phyloP scores from a whole-genome alignment of 2,329 filamentous ascomycete genomes.

The Myotisia sp. region DNA sequence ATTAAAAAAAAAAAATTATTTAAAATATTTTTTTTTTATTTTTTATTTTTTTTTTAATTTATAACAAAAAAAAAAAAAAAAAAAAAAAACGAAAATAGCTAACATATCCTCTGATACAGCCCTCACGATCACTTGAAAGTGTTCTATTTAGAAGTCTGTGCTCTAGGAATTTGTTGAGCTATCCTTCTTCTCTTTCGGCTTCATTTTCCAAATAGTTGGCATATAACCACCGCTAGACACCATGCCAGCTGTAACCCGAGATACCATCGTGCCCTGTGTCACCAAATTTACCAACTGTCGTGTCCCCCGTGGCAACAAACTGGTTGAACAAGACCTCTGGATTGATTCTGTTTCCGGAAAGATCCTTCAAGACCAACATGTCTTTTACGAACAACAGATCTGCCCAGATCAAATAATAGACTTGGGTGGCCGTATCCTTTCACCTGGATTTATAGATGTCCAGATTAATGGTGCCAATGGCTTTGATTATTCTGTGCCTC shows the following conservation, averaged over 20 bases:
- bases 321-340: slow-evolving; percentile 75
- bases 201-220: no score
- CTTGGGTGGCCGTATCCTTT: slow-evolving; percentile 66
- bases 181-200: no score
- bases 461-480: slow-evolving; percentile 88
- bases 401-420: slow-evolving; percentile 61
- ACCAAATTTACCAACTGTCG: slow-evolving; percentile 85
- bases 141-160: no score
- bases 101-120: no score
- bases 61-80: no score
- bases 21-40: no score
- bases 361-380: slow-evolving; percentile 56
- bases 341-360: slow-evolving; percentile 68
- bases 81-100: no score
- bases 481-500: slow-evolving; percentile 79
- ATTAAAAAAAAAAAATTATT: no score
- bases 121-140: no score
- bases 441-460: slow-evolving; percentile 76
- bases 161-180: no score
- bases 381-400: slow-evolving; percentile 36
- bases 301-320: slow-evolving; percentile 50
- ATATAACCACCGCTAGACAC: neutral
- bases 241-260: slow-evolving; percentile 7
- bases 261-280: slow-evolving; percentile 36
- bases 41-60: no score